Evolutionary conservation across 768 basidiomycete genomes (phyloP).

Genomic region (Suillus subalutaceus): DNA sequence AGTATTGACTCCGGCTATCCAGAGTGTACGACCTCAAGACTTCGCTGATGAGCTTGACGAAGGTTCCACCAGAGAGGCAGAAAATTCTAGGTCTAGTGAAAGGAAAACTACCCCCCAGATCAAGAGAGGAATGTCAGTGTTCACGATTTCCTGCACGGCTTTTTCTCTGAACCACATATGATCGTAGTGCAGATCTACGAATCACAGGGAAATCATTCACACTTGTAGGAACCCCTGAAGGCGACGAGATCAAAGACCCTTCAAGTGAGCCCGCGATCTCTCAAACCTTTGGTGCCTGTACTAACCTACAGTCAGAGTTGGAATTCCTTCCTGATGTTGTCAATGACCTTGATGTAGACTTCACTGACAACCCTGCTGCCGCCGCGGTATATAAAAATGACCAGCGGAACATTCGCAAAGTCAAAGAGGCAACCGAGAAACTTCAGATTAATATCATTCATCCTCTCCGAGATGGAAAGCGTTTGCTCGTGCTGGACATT

Average conservation of each 20-base stretch:
- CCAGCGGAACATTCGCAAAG: slow-evolving; percentile 78
- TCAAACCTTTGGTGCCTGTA: background rate
- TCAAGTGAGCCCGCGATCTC: slow-evolving; percentile 44
- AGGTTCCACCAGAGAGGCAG: slow-evolving; percentile 82
- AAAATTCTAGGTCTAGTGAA: slow-evolving; percentile 87
- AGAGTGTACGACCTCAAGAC: slow-evolving; percentile 85
- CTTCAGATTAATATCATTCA: slow-evolving; percentile 73
- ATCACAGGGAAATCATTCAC: slow-evolving; percentile 76
- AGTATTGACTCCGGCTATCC: slow-evolving; percentile 9
- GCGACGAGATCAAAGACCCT: slow-evolving; percentile 84
- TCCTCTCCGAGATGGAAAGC: slow-evolving; percentile 76
- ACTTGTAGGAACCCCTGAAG: slow-evolving; percentile 85
- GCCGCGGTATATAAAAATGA: slow-evolving; percentile 71
- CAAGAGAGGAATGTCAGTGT: slow-evolving; percentile 61
- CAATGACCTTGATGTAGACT: slow-evolving; percentile 84
- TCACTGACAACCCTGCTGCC: slow-evolving; percentile 60
- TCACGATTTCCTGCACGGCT: background rate
- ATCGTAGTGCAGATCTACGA: slow-evolving; percentile 56
- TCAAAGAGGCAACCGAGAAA: slow-evolving; percentile 70
- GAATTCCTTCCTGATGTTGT: slow-evolving; percentile 68
- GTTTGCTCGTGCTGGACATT: slow-evolving; percentile 82
- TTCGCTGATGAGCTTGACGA: slow-evolving; percentile 65
- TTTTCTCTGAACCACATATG: slow-evolving; percentile 13
- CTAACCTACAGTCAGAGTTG: slow-evolving; percentile 45
- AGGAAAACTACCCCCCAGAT: slow-evolving; percentile 77